Conservation (phyloP, 192 early-diverging fungal genomes). For the Podila epicladia region DNA sequence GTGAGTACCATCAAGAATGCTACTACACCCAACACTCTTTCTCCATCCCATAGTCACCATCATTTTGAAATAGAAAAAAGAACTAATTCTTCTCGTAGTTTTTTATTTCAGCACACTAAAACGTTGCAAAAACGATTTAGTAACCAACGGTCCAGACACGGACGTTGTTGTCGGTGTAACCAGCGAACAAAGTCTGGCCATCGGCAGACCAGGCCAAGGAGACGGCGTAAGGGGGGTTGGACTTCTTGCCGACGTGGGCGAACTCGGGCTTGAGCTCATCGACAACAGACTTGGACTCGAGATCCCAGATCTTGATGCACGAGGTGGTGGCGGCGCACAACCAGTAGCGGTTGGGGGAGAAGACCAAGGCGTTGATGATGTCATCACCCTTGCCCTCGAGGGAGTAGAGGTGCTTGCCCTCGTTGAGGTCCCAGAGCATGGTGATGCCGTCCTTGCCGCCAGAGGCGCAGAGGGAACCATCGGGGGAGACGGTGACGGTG, state of each 20-base stretch:
- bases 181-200: constrained; percentile 97
- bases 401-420: constrained; percentile 99
- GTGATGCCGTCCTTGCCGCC: constrained; percentile 99
- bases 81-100: no score
- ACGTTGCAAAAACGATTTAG: constrained; percentile 14
- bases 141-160: constrained; percentile 52
- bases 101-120: no score
- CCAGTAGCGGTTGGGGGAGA: constrained; percentile 99
- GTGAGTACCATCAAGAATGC: no score
- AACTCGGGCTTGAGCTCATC: constrained; percentile 90
- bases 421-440: constrained; percentile 99
- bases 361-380: constrained; percentile 96
- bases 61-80: neutral
- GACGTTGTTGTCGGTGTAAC: constrained; percentile 81
- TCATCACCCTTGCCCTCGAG: constrained; percentile 88
- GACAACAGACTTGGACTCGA: constrained; percentile 97
- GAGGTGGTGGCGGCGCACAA: constrained; percentile 96
- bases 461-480: constrained; percentile 99
- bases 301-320: constrained; percentile 99
- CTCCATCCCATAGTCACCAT: no score
- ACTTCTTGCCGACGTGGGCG: constrained; percentile 77
- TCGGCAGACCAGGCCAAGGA: constrained; percentile 99
- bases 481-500: constrained; percentile 98
- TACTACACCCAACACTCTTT: no score
- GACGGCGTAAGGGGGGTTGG: constrained; percentile 86